Evolutionary conservation across 768 basidiomycete species (phyloP), one percentile per base, ranked within the genome.

Genomic region (Amyloporia xantha): DNA sequence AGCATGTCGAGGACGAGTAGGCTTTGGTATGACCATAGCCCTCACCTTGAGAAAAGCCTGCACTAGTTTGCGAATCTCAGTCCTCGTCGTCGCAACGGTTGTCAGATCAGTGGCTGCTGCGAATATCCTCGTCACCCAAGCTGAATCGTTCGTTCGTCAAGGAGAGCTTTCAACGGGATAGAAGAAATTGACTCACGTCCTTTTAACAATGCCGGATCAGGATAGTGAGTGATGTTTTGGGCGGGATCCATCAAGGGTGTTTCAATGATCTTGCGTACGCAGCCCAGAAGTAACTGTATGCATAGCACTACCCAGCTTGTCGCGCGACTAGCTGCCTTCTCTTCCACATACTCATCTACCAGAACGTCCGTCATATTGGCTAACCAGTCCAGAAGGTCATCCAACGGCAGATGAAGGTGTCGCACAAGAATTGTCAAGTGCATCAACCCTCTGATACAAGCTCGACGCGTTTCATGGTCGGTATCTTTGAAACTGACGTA

Each of bases 371-470:
- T 68, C 59, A 91, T 82, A 11, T 81, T 79, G 2, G 68, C 68
- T 35, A 88, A 67, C 84, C 91, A 92, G 1, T 66, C 69, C 12
- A 80, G 66, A 5, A 85, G 71, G 2, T 76, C 73, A 15, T 71
- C 59, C 9, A 90, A 55, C 4, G 75, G 63, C 9, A 83, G 59
- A 1, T 63, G 58, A 33, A 80, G 75, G 25, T 79, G 77, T 19
- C 77, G 72, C 58, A 83, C 68, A 10, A 89, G 72, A 30, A 78
- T 75, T 1, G 77, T 77, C 39, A 91, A 74, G 59, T 84, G 78
- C 73, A 82, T 80, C 61, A 86, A 70, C 2, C 86, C 88, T 2
- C 85, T 79, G 41, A 96, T 78, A 51, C 80, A 77, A n/a, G 81
- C 80, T n/a, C 74, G 63, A 13, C 89, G 77, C 0, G 85, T 82